Evolutionary conservation across 2,329 filamentous ascomycete species (phyloP), one percentile per base, ranked within the genome.

Genomic region (Ophiostoma fasciatum): DNA sequence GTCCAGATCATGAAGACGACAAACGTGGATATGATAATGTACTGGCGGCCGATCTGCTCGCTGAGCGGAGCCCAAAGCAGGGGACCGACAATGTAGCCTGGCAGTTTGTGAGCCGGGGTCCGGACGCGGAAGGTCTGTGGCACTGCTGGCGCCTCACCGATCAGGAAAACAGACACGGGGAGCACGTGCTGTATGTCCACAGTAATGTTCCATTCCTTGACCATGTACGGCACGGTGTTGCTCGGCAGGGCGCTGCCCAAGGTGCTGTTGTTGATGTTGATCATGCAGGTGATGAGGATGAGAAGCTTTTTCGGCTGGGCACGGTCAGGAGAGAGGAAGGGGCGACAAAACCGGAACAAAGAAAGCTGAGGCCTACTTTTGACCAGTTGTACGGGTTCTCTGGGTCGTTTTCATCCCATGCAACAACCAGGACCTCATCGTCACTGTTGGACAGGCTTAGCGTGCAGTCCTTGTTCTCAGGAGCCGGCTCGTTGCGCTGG

Each of bases 211-310:
- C 76, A 82, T 45, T 76, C 61, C 4, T 54, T 49, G 3, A 64
- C 58, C 31, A 81, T 76, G 35, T 62, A 66, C 3, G 66, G 61
- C 3, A 74, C 63, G 12, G 72, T 71, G 51, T 77, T 77, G 37
- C 72, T 71, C 1, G 77, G 73, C 5, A 82, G 59, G 0, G 74
- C 63, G 28, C 70, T 78, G 2, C 69, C 71, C 55, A 82, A 70
- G 9, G 77, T 81, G 19, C 68, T 74, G 51, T 82, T 82, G 49
- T 79, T 60, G 29, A 81, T 74, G 36, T 67, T 62, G 43, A 68
- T 50, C 55, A 74, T 71, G 2, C 66, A 65, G 1, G 68, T 61
- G 19, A 70, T 48, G 3, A 77, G 48, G 6, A 80, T 62, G 26
- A 59, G 55, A 2, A 55, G 44, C 49, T 80, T 81, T 46, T 63